Percentiles rank a stretch among this genome's conserved stretches.
These are phyloP conservation scores for Schwanniomyces vanrijiae DNA, from an alignment of 805 yeast species.

Conservation along the genomic window DNA sequence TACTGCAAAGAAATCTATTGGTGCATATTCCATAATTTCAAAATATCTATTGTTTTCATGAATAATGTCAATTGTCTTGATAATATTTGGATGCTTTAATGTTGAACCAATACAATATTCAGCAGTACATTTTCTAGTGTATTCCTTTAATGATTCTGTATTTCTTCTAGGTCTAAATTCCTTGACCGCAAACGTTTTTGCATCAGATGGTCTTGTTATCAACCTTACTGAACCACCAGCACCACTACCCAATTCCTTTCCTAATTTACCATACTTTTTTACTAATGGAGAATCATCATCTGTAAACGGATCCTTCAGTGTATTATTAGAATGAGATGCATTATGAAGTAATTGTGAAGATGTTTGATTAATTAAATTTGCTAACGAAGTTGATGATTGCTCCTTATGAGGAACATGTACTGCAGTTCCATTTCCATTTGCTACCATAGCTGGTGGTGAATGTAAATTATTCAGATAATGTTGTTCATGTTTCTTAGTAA, in stretches of 20 bases:
- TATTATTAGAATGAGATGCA: constrained; percentile 35
- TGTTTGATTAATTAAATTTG: constrained; percentile 36
- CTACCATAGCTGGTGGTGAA: constrained; percentile 30
- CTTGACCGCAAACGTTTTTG: constrained; percentile 82
- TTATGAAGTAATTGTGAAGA: constrained; percentile 36
- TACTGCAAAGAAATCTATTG: constrained; percentile 87
- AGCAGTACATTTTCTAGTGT: constrained; percentile 88
- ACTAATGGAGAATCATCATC: constrained; percentile 56
- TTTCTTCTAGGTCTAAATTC: constrained; percentile 80
- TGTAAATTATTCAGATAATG: constrained; percentile 24
- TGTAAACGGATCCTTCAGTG: constrained; percentile 31
- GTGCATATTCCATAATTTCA: constrained; percentile 95
- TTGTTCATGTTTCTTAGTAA: constrained; percentile 12
- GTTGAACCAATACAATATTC: constrained; percentile 95
- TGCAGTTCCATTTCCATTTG: constrained; percentile 4
- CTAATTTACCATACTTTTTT: constrained; percentile 76
- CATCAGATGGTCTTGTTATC: constrained; percentile 65
- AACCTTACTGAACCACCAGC: constrained; percentile 91
- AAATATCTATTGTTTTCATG: constrained; percentile 83
- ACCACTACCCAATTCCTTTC: constrained; percentile 89
- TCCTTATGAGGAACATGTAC: constrained; percentile 22
- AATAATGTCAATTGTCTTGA: constrained; percentile 87
- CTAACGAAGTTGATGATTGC: constrained; percentile 36
- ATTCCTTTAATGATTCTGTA: constrained; percentile 77
- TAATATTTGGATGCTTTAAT: constrained; percentile 83